Base-by-base conservation (phyloP, 208 protist genomes). In the Crithidia sp. region DNA sequence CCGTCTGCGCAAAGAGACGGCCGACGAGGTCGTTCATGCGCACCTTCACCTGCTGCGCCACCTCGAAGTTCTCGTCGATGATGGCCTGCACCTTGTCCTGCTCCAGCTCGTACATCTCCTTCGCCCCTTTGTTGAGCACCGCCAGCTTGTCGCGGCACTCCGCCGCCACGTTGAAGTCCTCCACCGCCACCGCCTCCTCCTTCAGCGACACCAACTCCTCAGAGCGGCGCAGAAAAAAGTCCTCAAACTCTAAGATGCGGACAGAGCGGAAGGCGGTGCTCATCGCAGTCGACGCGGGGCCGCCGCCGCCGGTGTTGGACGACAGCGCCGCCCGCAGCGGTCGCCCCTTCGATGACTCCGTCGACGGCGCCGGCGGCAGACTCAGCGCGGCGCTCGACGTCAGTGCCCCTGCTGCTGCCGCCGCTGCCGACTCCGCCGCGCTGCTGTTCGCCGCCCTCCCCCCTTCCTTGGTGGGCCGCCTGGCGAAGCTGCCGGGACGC, bases 51-150 rank as follows among this genome's bases (percentile, higher is more conserved):
- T 84, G 50, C 68, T 96, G 85, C 13, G 94, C 94, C 9, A 76
- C 70, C 13, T 91, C 92, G 85, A 96, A 97, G 67, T 96, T 82
- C 59, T 97, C 92, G 41, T 94, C 85, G 60, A 95, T 89, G 57
- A 97, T 95, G n/a, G 92, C 89, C 53, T 94, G 84, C 43, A 96
- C 89, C 81, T 97, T 97, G 16, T 92, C 82, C 50, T 94, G 87
- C 76, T 95, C 90, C 4, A 96, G 69, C 49, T 94, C 78, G 68
- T 95, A 95, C n/a, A 97, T 87, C 17, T 81, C 64, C 74, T 79
- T 82, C 2, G 90, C 86, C 14, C 63, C 53, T 5, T 63, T 50
- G 57, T 95, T 95, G 71, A 97, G 80, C 13, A 80, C 44, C 10
- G 87, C 82, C 37, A 97, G 79, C 64, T 89, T 88, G 66, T 96